These are phyloP conservation scores for Podospora pseudopauciseta DNA, from an alignment of 495 filamentous ascomycete species.

Conservation along the genomic window DNA sequence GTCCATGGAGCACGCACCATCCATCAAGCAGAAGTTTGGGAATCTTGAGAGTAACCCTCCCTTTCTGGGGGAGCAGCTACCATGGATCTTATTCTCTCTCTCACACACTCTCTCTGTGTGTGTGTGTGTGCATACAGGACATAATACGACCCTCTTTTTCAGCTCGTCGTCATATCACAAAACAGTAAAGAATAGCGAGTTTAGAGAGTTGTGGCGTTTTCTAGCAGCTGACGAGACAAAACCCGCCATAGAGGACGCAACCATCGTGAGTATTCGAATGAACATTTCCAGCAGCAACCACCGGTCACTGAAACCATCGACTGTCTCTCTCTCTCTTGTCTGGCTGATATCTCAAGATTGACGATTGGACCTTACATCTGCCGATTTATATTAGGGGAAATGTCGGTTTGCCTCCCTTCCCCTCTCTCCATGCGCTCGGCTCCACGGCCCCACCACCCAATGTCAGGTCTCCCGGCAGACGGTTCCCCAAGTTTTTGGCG, in stretches of 20 bases:
- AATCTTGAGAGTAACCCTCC: constrained; percentile 5
- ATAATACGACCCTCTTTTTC: background rate
- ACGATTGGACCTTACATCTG: constrained; percentile 37
- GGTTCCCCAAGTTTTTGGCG: background rate
- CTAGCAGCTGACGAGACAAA: background rate
- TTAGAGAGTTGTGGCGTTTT: background rate
- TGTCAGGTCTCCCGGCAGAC: constrained; percentile 11
- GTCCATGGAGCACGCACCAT: no score
- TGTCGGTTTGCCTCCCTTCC: constrained; percentile 25
- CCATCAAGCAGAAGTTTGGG: background rate
- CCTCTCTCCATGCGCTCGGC: constrained; percentile 6
- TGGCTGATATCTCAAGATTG: background rate
- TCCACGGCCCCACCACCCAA: constrained; percentile 13
- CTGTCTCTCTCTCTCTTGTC: background rate
- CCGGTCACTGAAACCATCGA: background rate
- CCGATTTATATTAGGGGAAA: constrained; percentile 25
- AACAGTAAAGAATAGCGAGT: background rate
- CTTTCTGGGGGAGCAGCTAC: background rate
- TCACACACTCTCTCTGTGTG: no score
- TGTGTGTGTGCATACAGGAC: no score
- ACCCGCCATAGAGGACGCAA: background rate
- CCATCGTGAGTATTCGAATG: background rate
- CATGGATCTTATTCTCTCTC: background rate
- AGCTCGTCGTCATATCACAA: background rate
- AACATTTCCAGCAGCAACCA: background rate